Evolutionary conservation across 1,139 yeast genomes (phyloP).

Genomic region (Zygoascus meyerae): DNA sequence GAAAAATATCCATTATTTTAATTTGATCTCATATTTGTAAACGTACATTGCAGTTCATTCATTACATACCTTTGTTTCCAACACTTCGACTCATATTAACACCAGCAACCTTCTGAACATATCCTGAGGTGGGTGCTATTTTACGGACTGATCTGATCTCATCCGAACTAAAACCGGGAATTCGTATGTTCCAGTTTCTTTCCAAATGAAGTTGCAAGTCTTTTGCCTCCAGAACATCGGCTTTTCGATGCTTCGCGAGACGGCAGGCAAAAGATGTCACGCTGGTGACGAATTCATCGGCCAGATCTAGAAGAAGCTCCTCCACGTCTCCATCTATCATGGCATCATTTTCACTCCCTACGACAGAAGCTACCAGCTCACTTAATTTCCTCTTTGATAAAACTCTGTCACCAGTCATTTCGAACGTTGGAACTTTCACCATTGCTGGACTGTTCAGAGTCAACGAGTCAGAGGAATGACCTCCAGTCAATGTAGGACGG

Average conservation of each 20-base stretch:
- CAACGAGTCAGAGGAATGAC: constrained; percentile 66
- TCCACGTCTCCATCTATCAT: constrained; percentile 91
- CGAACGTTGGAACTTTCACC: constrained; percentile 73
- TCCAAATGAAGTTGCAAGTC: constrained; percentile 91
- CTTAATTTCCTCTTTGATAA: constrained; percentile 81
- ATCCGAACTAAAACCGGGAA: constrained; percentile 90
- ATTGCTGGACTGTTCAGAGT: constrained; percentile 71
- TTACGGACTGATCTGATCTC: constrained; percentile 81
- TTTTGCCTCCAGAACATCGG: constrained; percentile 80
- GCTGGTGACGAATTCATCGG: constrained; percentile 89
- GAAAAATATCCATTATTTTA: background rate
- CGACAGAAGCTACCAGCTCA: constrained; percentile 78
- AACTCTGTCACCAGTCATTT: constrained; percentile 71
- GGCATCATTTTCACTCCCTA: constrained; percentile 66
- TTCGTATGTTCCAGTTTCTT: constrained; percentile 89
- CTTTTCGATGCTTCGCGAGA: constrained; percentile 87
- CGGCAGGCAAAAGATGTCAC: constrained; percentile 93
- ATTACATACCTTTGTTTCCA: constrained; percentile 21
- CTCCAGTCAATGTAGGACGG: constrained; percentile 81
- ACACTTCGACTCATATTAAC: constrained; percentile 44
- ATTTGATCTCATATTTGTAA: background rate
- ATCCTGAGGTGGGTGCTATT: constrained; percentile 67
- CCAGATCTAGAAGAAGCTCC: constrained; percentile 80
- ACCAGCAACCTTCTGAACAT: constrained; percentile 65
- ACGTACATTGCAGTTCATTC: background rate